Base-by-base conservation (phyloP, 768 basidiomycete species). In the Amanita rubescens region DNA sequence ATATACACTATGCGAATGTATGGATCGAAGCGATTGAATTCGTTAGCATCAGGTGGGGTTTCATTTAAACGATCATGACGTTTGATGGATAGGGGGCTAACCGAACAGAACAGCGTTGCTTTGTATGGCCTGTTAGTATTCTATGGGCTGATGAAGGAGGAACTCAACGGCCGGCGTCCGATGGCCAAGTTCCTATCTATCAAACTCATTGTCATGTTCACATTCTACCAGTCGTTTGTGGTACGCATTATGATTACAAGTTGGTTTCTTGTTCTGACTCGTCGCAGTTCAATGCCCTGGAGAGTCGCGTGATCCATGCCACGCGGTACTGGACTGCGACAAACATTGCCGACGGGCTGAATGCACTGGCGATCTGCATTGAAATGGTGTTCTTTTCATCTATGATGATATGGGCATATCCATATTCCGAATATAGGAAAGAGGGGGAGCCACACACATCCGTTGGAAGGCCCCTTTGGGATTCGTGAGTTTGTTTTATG, bases 371-470 rank as follows among this genome's bases (percentile, higher is more conserved):
- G 15, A 90, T 83, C 27, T 90, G 87, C 58, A 80, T 94, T 46
- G 93, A 95, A 87, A 94, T 94, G 91, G 82, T 92, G 42, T 71
- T 91, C 62, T 93, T 94, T 64, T 72, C 90, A 3, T 42, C 65
- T 0, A 65, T 86, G 42, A 94, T 94, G 87, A 77, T 79, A 71
- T 94, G 88, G 87, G 87, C 92, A 0, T 95, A 93, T 64, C 76
- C 75, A 9, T 73, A 75, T 57, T 74, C 69, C 0, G 91, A 93
- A 59, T 94, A 94, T 68, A 67, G 62, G 17, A 57, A 69, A 25
- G 58, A 67, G 19, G 79, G 73, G 14, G 59, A 48, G 19, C 56
- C 55, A 0, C 30, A 75, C 35, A 88, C 84, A 1, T 75, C 79
- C 33, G 73, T 87, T 52, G 80, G 84, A 77, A 73, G 79, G 30